Evolutionary conservation across 306 rosid genomes (phyloP).

Genomic region (Astragalus membranaceus): DNA sequence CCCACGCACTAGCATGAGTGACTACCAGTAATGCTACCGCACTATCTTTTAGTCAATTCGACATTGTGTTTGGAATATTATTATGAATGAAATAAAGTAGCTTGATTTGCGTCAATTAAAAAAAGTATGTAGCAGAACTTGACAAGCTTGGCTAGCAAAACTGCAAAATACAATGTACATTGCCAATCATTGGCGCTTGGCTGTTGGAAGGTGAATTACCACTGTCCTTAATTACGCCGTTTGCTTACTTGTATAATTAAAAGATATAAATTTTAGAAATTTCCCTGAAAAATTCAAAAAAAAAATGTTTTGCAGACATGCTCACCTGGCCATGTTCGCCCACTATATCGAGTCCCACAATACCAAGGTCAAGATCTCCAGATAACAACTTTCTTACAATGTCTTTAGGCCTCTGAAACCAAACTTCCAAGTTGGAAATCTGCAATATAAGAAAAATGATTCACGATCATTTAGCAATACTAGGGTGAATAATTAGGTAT

Average conservation of each 20-base stretch:
- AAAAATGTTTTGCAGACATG: not conserved
- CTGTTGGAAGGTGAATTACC: not conserved
- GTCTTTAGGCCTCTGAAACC: slow-evolving; percentile 92
- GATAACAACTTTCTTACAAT: slow-evolving; percentile 73
- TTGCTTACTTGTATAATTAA: not conserved
- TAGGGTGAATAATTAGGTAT: not conserved
- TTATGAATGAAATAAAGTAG: too few species aligned
- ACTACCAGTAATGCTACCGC: too few species aligned
- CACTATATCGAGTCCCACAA: slow-evolving; percentile 78
- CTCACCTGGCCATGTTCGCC: slow-evolving; percentile 71
- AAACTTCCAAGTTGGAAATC: slow-evolving; percentile 76
- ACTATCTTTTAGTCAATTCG: too few species aligned
- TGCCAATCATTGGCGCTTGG: not conserved
- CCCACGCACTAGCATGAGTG: too few species aligned
- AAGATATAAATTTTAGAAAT: not conserved
- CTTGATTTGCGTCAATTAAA: too few species aligned
- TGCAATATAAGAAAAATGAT: slow-evolving; percentile 23
- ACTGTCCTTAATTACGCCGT: not conserved
- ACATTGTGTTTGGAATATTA: too few species aligned
- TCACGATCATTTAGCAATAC: not conserved
- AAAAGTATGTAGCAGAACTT: too few species aligned
- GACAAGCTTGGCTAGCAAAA: too few species aligned
- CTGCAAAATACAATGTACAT: too few species aligned
- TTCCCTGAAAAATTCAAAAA: not conserved
- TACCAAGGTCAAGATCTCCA: slow-evolving; percentile 91